Evolutionary conservation across 208 protist genomes (phyloP), one percentile per base, ranked within the genome.

Genomic region (Dictyostelium gargantuum): DNA sequence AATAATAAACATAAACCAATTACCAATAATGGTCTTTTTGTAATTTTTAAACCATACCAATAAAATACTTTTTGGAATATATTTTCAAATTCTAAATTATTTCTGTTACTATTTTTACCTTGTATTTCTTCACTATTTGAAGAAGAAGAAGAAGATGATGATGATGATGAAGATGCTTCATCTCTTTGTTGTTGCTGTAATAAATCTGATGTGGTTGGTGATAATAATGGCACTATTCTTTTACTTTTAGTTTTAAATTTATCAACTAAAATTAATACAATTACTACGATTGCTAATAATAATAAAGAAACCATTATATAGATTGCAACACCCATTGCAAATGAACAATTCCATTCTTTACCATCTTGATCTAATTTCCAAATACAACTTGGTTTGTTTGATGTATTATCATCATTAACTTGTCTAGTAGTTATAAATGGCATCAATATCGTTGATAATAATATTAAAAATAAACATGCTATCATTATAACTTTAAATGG

Each of bases 21-120:
- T 40, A 76, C 19, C 2, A 23, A n/a, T 6, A 44, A 13, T 32
- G 63, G 80, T 26, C 19, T 19, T 15, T n/a, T 44, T 32, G 42
- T 26, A 35, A 86, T 40, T 29, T 42, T n/a, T 19, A 54, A 44
- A 15, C 46, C 58, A 38, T 63, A 56, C 26, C 52, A 32, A 76
- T 74, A 86, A 50, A 86, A 86, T 6, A 48, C 21, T 10, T 48
- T 56, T 61, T 76, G 80, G 32, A 85, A 19, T 17, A 76, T 19
- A n/a, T n/a, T 54, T 29, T 40, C 29, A 68, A 29, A 68, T 6
- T 68, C 35, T 32, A 11, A 11, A 32, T 35, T 35, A 44, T 58
- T 46, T 1, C 23, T 61, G 6, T 21, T 46, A 38, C 1, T 35
- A 38, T 68, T 19, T 19, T 19, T 35, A 68, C 35, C n/a, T 68